phyloP scores from a whole-genome alignment of 108 stramenopile species.

The Pelagomonas calceolata region DNA sequence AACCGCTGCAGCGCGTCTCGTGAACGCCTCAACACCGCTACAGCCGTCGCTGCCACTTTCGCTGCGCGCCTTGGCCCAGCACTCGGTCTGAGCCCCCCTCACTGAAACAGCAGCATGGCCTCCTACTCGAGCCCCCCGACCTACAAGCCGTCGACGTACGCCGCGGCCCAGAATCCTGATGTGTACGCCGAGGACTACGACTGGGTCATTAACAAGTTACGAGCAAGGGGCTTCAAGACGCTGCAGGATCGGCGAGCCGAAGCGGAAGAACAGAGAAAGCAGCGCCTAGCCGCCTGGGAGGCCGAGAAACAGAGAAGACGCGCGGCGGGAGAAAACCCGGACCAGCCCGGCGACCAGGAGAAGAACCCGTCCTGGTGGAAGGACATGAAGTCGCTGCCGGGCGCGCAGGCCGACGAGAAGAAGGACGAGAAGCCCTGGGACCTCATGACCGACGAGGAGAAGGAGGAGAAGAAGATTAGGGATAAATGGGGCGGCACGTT shows the following conservation, averaged over 20 bases:
- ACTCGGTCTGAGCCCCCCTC: too few relatives aligned
- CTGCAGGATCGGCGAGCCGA: background rate
- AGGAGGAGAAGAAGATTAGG: background rate
- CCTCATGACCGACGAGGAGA: background rate
- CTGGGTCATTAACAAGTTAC: background rate
- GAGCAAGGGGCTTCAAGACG: background rate
- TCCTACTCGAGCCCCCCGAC: too few relatives aligned
- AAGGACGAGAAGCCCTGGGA: background rate
- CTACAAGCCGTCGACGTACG: too few relatives aligned
- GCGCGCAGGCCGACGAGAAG: background rate
- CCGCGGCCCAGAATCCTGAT: too few relatives aligned
- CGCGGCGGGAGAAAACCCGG: background rate
- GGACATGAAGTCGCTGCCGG: background rate
- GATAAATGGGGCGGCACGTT: background rate
- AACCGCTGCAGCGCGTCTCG: too few relatives aligned
- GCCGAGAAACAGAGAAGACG: background rate
- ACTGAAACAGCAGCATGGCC: too few relatives aligned
- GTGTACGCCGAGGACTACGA: too few relatives aligned
- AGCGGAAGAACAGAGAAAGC: background rate
- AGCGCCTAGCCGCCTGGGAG: background rate
- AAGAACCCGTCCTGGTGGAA: background rate
- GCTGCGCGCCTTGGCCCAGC: too few relatives aligned
- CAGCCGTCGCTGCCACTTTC: too few relatives aligned
- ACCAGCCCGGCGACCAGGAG: too few relatives aligned
- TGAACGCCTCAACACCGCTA: too few relatives aligned